Conservation (phyloP, 2,329 filamentous ascomycete species). For the Aspergillus pseudoterreus region DNA sequence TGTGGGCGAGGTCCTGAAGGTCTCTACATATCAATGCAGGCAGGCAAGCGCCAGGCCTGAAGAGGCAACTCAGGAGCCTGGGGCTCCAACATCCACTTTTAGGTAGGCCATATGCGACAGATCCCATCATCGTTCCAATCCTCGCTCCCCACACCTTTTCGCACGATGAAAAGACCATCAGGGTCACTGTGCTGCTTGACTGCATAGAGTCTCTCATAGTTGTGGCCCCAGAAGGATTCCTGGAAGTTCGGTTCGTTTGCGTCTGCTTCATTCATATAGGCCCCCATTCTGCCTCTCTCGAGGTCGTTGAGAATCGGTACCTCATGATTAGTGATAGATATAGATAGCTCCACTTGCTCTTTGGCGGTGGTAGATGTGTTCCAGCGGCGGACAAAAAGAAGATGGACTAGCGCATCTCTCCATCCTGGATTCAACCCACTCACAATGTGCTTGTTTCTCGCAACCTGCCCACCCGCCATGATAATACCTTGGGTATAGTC, state of each 20-base stretch:
- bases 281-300: constrained; percentile 21
- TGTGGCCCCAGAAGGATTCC: constrained; percentile 38
- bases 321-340: not conserved
- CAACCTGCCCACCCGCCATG: not conserved
- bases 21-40: too few species aligned
- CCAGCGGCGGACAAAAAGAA: not conserved
- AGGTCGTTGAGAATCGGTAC: not conserved
- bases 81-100: too few species aligned
- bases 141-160: constrained; percentile 22
- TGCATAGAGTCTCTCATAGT: constrained; percentile 25
- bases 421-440: constrained; percentile 1
- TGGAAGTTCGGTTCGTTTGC: constrained; percentile 39
- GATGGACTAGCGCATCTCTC: not conserved
- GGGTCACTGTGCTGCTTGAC: constrained; percentile 33
- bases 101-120: constrained; percentile 6
- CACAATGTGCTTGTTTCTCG: not conserved
- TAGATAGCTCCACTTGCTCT: not conserved
- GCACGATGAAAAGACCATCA: constrained; percentile 23
- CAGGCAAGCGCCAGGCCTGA: too few species aligned
- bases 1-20: too few species aligned
- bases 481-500: not conserved
- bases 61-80: too few species aligned
- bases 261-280: constrained; percentile 40
- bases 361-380: not conserved
- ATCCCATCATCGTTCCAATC: constrained; percentile 24